A percentile compares a stretch with the other conserved stretches of the same genome.
These are phyloP conservation scores for Bisporella sp. DNA, from an alignment of 2,329 filamentous ascomycete genomes.

Conservation along the genomic window DNA sequence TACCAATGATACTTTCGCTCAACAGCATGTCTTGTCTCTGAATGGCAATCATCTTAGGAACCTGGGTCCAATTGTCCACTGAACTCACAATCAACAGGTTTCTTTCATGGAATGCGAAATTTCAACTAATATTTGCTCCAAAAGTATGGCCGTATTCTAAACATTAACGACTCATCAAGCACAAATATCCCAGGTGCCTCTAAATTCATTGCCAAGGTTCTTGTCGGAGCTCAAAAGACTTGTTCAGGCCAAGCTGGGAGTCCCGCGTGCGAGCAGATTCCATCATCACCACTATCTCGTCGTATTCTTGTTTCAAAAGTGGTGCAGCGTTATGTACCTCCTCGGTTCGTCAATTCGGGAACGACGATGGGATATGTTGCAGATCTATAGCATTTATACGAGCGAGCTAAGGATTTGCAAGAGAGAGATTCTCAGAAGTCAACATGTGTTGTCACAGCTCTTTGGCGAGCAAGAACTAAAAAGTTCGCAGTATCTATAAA, in stretches of 20 bases:
- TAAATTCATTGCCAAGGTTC: too few species aligned
- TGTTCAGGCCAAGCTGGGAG: too few species aligned
- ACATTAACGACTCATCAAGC: too few species aligned
- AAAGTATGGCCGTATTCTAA: slow-evolving; percentile 12
- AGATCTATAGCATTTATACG: slow-evolving; percentile 40
- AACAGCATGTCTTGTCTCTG: background rate
- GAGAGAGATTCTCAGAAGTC: slow-evolving; percentile 2
- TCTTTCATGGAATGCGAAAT: slow-evolving; percentile 39
- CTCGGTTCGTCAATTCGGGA: too few species aligned
- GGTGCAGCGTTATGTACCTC: too few species aligned
- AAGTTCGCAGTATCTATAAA: slow-evolving; percentile 19
- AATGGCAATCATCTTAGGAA: slow-evolving; percentile 23
- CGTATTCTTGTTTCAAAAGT: too few species aligned
- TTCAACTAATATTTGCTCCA: slow-evolving; percentile 37
- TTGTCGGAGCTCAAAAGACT: too few species aligned
- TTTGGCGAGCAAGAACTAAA: slow-evolving; percentile 46
- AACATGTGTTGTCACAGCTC: slow-evolving; percentile 37
- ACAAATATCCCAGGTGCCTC: too few species aligned
- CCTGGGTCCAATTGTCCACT: slow-evolving; percentile 50
- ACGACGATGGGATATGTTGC: too few species aligned
- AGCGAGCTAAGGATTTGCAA: slow-evolving; percentile 20
- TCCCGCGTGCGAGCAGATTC: too few species aligned
- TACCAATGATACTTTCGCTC: slow-evolving; percentile 29
- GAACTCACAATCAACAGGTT: slow-evolving; percentile 51
- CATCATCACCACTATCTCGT: too few species aligned